A percentile compares a stretch with the other conserved stretches of the same genome.
phyloP scores from a whole-genome alignment of 768 basidiomycete genomes.

The Mycena olivaceomarginata region DNA sequence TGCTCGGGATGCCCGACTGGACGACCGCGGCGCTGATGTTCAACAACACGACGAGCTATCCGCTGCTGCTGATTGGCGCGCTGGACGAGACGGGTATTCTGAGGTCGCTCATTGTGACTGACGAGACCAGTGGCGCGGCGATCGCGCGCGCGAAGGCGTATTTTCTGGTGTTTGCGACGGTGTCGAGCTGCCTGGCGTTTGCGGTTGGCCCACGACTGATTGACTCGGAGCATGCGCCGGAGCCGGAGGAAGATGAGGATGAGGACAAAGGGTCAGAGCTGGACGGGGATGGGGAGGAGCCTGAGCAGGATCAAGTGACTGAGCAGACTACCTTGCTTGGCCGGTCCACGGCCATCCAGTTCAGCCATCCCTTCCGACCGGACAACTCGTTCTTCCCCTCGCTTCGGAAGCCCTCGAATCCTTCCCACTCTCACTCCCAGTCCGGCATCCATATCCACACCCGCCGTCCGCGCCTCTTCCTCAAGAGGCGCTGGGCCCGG shows the following conservation, averaged over 20 bases:
- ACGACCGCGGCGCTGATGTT: conserved; percentile 1
- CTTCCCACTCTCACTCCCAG: neutral
- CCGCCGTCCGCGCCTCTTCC: neutral
- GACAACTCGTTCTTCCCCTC: neutral
- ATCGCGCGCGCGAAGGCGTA: neutral
- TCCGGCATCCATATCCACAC: neutral
- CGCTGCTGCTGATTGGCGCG: neutral
- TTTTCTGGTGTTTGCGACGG: neutral
- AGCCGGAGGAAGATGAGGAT: neutral
- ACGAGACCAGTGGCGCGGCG: neutral
- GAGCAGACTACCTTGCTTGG: neutral
- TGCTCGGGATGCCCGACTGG: neutral
- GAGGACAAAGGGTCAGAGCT: neutral
- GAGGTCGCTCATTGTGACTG: neutral
- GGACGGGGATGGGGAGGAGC: neutral
- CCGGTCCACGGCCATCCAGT: neutral
- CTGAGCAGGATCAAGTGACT: neutral
- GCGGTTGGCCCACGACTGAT: neutral
- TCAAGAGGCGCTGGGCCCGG: neutral
- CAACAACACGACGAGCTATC: neutral
- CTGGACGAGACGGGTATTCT: neutral
- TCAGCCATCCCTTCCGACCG: neutral
- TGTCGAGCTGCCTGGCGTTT: neutral
- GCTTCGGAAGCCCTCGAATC: neutral
- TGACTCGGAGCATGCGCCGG: neutral